Conservation (phyloP, 495 filamentous ascomycete species). For the Bacidia rubella region DNA sequence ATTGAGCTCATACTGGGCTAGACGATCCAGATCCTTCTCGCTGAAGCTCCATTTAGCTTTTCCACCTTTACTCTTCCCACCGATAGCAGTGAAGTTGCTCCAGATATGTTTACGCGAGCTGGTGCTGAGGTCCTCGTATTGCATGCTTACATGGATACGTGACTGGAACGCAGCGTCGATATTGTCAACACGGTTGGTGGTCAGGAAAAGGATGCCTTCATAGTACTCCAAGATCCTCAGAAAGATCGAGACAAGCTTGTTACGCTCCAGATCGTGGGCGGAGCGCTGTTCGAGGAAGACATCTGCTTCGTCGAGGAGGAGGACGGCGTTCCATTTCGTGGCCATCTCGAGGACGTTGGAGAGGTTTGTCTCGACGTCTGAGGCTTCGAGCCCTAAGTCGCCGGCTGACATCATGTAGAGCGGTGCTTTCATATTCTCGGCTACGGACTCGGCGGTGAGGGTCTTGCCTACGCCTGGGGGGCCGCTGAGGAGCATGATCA, state of each 20-base stretch:
- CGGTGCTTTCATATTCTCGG: slow-evolving; percentile 13
- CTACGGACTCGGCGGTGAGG: slow-evolving; percentile 25
- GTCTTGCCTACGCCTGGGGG: slow-evolving; percentile 33
- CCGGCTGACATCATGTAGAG: slow-evolving; percentile 15
- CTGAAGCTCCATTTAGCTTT: slow-evolving; percentile 16
- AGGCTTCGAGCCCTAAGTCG: slow-evolving; percentile 14
- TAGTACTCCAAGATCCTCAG: slow-evolving; percentile 27
- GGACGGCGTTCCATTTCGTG: slow-evolving; percentile 24
- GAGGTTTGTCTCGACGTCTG: slow-evolving; percentile 14
- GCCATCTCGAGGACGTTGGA: slow-evolving; percentile 18
- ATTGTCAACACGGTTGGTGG: slow-evolving; percentile 29
- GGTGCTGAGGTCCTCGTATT: slow-evolving; percentile 26
- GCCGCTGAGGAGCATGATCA: slow-evolving; percentile 26
- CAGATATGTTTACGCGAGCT: slow-evolving; percentile 10
- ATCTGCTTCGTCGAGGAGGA: slow-evolving; percentile 51
- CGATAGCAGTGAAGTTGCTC: slow-evolving; percentile 11
- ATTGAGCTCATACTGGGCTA: slow-evolving; percentile 39
- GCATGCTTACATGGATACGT: slow-evolving; percentile 30
- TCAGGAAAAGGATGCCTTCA: slow-evolving; percentile 26
- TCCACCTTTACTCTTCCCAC: not conserved
- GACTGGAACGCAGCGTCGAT: slow-evolving; percentile 33
- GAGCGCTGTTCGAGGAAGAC: slow-evolving; percentile 47
- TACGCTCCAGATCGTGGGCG: slow-evolving; percentile 35
- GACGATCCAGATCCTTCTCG: slow-evolving; percentile 27
- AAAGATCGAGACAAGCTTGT: slow-evolving; percentile 38